Evolutionary conservation across 345 rosid species (phyloP), one percentile per base, ranked within the genome.

Genomic region (Sapria himalayana): DNA sequence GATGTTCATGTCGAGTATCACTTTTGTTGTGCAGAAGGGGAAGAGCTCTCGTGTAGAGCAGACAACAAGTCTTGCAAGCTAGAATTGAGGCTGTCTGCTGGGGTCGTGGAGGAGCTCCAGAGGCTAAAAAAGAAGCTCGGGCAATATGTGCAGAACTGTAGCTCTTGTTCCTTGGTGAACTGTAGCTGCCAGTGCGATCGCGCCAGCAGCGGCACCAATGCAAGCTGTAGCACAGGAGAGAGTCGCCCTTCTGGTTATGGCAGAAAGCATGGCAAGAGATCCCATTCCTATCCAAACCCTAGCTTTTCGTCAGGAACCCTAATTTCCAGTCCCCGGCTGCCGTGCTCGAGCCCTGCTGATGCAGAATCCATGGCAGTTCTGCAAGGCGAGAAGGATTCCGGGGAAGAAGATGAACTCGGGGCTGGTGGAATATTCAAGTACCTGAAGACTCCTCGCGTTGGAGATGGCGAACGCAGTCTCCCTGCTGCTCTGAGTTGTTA

Each of bases 161-260:
- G 59, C 25, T 66, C 79, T 9, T 86, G 97, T 60, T 86, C 85
- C 37, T 62, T 86, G 58, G 78, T 76, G 29, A 81, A 86, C 34
- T 86, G 97, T 63, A 76, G 97, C 63, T 81, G 97, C 61, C 77
- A 63, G 59, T 70, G 76, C 62, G 97, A 78, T 54, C 68, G 94
- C 59, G 94, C 69, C 21, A 86, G 89, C 73, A 86, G 97, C 44
- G 92, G 94, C 39, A 78, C 61, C 60, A 81, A 82, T 21, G 97
- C 94, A 25, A 86, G 94, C 55, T 73, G 96, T 50, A 85, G 93
- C 50, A 56, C 60, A 59, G 67, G 65, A 51, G 67, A 60, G 55
- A 41, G 33, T 14, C 59, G 37, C 38, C 24, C 59, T 9, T 48
- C 51, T 40, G 38, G 59, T 48, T 61, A 58, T 48, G 54, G 67